Percentiles rank a stretch among this genome's conserved stretches.
Conservation (phyloP, 2,329 filamentous ascomycete species). For the Monosporascus sp. region DNA sequence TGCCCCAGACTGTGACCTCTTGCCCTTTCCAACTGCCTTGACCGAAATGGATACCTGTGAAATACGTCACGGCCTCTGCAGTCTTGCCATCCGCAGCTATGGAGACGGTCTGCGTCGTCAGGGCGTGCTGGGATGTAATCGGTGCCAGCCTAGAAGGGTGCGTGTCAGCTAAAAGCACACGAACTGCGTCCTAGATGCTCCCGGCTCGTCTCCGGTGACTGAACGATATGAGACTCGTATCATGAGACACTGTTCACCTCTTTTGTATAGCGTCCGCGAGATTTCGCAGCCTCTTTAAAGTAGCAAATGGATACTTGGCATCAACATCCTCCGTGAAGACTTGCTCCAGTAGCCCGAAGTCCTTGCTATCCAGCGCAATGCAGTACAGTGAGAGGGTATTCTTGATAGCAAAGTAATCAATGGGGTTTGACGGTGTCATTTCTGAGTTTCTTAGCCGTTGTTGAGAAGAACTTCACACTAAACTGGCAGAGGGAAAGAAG, state of each 20-base stretch:
- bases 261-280: neutral
- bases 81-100: conserved; percentile 3
- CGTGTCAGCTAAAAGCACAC: neutral
- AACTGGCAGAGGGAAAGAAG: neutral
- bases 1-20: conserved; percentile 6
- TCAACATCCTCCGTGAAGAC: conserved; percentile 5
- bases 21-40: conserved; percentile 6
- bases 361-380: conserved; percentile 7
- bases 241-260: neutral
- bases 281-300: conserved; percentile 1
- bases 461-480: too few relatives aligned
- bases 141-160: conserved; percentile 1
- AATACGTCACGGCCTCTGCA: conserved; percentile 7
- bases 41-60: conserved; percentile 9
- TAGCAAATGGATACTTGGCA: conserved; percentile 4
- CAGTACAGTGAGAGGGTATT: conserved; percentile 8
- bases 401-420: conserved; percentile 6
- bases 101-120: conserved; percentile 8
- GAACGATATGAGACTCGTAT: neutral
- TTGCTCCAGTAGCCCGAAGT: conserved; percentile 5
- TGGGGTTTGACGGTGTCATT: conserved; percentile 1
- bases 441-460: neutral
- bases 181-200: too few relatives aligned
- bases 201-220: too few relatives aligned
- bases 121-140: conserved; percentile 5